Percentiles rank a stretch among this genome's conserved stretches.
phyloP scores from a whole-genome alignment of 805 yeast genomes.

The Ogataea naganishii region DNA sequence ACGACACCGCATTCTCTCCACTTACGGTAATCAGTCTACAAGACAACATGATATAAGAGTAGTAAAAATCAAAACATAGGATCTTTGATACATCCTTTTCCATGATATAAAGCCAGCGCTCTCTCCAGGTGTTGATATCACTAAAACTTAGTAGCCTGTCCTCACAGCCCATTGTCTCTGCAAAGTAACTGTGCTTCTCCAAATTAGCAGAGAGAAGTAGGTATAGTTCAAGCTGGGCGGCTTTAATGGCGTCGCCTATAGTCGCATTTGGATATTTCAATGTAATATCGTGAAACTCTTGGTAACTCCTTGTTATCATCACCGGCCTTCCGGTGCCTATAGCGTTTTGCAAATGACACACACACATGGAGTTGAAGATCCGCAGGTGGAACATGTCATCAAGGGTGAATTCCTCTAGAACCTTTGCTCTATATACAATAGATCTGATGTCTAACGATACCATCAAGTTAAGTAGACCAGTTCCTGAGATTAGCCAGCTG shows the following conservation, averaged over 20 bases:
- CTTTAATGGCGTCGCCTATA: slow-evolving; percentile 46
- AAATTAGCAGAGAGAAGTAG: slow-evolving; percentile 13
- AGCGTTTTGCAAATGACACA: slow-evolving; percentile 42
- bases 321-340: slow-evolving; percentile 42
- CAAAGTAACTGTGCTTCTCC: slow-evolving; percentile 2
- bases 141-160: slow-evolving; percentile 18
- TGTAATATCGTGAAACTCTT: slow-evolving; percentile 33
- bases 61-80: slow-evolving; percentile 38
- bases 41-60: slow-evolving; percentile 33
- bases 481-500: slow-evolving; percentile 42
- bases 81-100: slow-evolving; percentile 40
- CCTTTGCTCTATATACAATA: slow-evolving; percentile 28
- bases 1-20: slow-evolving; percentile 1
- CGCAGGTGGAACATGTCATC: slow-evolving; percentile 45
- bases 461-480: slow-evolving; percentile 41
- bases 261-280: slow-evolving; percentile 41
- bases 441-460: slow-evolving; percentile 35
- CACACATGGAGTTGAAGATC: slow-evolving; percentile 43
- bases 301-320: slow-evolving; percentile 28
- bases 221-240: slow-evolving; percentile 38
- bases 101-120: slow-evolving; percentile 35
- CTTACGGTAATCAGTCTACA: slow-evolving; percentile 23
- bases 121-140: slow-evolving; percentile 36
- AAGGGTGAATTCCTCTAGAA: slow-evolving; percentile 12
- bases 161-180: slow-evolving; percentile 1